Conservation (phyloP, 345 rosid genomes). For the Mangifera indica region DNA sequence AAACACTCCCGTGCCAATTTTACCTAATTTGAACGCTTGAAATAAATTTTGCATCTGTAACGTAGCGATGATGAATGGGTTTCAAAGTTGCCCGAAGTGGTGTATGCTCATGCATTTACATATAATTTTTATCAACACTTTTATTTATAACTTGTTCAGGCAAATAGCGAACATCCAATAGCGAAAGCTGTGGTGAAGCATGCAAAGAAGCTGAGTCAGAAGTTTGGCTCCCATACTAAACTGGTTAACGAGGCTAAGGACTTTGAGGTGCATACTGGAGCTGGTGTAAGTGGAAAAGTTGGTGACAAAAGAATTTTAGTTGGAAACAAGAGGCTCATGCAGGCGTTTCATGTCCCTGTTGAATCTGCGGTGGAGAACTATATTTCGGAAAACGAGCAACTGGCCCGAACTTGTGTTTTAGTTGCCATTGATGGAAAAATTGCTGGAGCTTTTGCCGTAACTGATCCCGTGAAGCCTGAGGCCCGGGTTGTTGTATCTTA, state of each 20-base stretch:
- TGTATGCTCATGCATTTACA: too few relatives aligned
- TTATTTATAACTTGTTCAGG: constrained; percentile 33
- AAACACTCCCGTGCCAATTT: not conserved
- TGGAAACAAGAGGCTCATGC: constrained; percentile 69
- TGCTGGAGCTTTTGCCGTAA: constrained; percentile 69
- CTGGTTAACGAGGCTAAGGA: constrained; percentile 49
- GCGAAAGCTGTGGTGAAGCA: constrained; percentile 64
- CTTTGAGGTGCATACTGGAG: constrained; percentile 69
- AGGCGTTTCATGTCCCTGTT: constrained; percentile 35
- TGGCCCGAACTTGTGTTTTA: constrained; percentile 62
- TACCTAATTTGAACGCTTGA: not conserved
- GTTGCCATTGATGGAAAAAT: constrained; percentile 62
- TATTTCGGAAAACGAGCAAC: constrained; percentile 50
- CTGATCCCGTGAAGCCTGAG: constrained; percentile 74
- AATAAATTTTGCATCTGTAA: not conserved
- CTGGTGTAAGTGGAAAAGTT: constrained; percentile 69
- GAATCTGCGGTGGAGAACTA: constrained; percentile 46
- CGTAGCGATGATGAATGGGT: not conserved
- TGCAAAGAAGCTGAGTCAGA: constrained; percentile 41
- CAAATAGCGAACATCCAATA: constrained; percentile 68
- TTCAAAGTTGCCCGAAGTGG: too few relatives aligned
- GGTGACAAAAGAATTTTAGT: constrained; percentile 55
- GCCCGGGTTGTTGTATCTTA: constrained; percentile 50
- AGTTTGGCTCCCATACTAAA: constrained; percentile 33
- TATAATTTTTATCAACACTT: not conserved